phyloP scores from a whole-genome alignment of 257 asterid genomes.

The Solanum chaucha region DNA sequence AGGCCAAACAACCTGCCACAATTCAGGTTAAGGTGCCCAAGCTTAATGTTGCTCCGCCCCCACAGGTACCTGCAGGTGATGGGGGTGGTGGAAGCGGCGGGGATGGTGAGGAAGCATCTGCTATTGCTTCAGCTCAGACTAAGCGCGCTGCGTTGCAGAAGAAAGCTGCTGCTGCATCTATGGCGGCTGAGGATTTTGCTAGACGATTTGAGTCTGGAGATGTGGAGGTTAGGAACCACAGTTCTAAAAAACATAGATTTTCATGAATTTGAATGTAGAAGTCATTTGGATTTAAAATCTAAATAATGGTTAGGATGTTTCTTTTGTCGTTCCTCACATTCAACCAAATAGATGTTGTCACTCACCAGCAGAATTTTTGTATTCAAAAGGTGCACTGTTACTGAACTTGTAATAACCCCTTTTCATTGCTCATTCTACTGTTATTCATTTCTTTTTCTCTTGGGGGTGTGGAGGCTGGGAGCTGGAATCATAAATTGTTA shows the following conservation, averaged over 20 bases:
- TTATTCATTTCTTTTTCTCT: neutral
- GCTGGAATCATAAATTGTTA: neutral
- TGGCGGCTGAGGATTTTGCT: conserved; percentile 77
- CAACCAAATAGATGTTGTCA: neutral
- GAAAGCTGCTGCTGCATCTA: conserved; percentile 75
- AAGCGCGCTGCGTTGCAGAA: conserved; percentile 86
- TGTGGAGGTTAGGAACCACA: conserved; percentile 32
- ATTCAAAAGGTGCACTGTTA: neutral
- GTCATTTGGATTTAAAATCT: neutral
- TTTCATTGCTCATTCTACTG: neutral
- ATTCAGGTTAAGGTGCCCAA: conserved; percentile 88
- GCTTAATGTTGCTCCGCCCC: conserved; percentile 34
- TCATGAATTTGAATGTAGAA: neutral
- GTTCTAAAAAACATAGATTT: conserved; percentile 1
- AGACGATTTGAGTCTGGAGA: conserved; percentile 84
- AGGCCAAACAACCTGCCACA: conserved; percentile 58
- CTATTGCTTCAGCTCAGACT: conserved; percentile 56
- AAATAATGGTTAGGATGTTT: neutral
- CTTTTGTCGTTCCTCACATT: neutral
- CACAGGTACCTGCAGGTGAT: neutral
- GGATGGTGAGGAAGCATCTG: conserved; percentile 48
- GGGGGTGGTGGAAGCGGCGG: conserved; percentile 10
- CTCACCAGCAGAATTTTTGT: neutral
- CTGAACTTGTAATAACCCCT: neutral
- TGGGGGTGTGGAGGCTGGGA: neutral